Percentiles rank a stretch among this genome's conserved stretches.
Evolutionary conservation across 169 alveolate species (phyloP).

Genomic region (Cryptosporidium tyzzeri): DNA sequence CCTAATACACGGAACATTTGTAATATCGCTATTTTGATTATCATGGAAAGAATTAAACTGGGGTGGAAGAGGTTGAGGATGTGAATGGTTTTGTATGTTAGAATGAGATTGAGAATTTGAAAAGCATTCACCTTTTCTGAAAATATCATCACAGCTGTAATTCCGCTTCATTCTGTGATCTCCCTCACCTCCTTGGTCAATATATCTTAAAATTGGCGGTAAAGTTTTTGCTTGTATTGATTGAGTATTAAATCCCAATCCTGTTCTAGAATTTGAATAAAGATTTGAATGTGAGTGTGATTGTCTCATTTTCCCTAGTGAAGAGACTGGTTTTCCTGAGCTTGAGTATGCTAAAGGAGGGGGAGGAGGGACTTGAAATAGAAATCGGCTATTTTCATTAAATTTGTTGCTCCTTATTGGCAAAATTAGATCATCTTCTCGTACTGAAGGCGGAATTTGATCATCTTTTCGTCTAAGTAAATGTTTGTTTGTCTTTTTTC

Average conservation of each 20-base stretch:
- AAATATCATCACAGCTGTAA: conserved; percentile 13
- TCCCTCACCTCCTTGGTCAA: neutral
- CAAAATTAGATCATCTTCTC: neutral
- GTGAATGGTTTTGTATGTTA: neutral
- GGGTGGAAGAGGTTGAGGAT: neutral
- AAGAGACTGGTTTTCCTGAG: neutral
- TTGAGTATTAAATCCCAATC: neutral
- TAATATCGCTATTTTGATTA: neutral
- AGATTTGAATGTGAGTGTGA: conserved; percentile 5
- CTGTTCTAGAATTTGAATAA: neutral
- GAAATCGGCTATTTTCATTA: neutral
- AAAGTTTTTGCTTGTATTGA: neutral
- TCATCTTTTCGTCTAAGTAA: conserved; percentile 23
- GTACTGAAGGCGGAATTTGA: neutral
- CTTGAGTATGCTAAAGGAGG: neutral
- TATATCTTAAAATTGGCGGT: neutral
- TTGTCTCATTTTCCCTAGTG: conserved; percentile 2
- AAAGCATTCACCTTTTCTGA: neutral
- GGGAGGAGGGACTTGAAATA: conserved; percentile 29
- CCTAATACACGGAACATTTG: conserved; percentile 10
- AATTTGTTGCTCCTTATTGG: neutral
- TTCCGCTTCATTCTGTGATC: conserved; percentile 14
- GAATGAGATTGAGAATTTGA: conserved; percentile 8
- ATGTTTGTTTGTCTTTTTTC: conserved; percentile 32
- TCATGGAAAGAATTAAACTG: conserved; percentile 5